A percentile compares a stretch with the other conserved stretches of the same genome.
These are phyloP conservation scores for Pichia rugopelliculosa DNA, from an alignment of 805 yeast genomes.

Conservation along the genomic window DNA sequence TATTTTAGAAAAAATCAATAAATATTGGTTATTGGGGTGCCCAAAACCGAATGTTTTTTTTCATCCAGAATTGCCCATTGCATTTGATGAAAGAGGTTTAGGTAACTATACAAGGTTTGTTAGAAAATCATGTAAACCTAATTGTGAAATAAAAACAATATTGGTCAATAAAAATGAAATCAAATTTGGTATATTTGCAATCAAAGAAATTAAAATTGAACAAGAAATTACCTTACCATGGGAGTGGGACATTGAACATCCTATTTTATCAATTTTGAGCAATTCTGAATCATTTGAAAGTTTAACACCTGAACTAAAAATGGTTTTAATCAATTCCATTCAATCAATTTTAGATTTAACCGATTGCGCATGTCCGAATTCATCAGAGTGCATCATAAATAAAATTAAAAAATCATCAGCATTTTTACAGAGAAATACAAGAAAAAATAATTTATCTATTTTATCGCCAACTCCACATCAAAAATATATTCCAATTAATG, in stretches of 20 bases:
- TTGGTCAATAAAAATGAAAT: conserved; percentile 32
- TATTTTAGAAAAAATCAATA: conserved; percentile 59
- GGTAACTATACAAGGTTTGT: conserved; percentile 74
- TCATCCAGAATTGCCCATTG: conserved; percentile 53
- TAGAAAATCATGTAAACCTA: conserved; percentile 70
- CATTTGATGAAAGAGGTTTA: conserved; percentile 67
- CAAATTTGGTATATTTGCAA: conserved; percentile 51
- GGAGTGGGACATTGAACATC: conserved; percentile 84
- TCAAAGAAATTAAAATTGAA: conserved; percentile 49
- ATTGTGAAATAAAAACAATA: conserved; percentile 54
- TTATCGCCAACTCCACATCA: conserved; percentile 24
- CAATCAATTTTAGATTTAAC: conserved; percentile 54
- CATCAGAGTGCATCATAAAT: conserved; percentile 47
- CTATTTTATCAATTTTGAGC: conserved; percentile 48
- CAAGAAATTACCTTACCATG: conserved; percentile 73
- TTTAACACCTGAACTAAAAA: conserved; percentile 45
- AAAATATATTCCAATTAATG: conserved; percentile 26
- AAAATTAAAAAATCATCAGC: conserved; percentile 58
- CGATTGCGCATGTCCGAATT: conserved; percentile 52
- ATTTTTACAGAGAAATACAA: conserved; percentile 50
- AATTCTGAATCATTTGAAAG: conserved; percentile 46
- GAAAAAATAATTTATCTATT: conserved; percentile 36
- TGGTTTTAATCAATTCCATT: conserved; percentile 49
- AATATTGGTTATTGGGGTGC: conserved; percentile 68
- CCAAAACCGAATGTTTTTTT: conserved; percentile 53